Percentiles rank a stretch among this genome's conserved stretches.
These are phyloP conservation scores for Orbilia oligospora DNA, from an alignment of 2,329 filamentous ascomycete genomes.

Conservation along the genomic window DNA sequence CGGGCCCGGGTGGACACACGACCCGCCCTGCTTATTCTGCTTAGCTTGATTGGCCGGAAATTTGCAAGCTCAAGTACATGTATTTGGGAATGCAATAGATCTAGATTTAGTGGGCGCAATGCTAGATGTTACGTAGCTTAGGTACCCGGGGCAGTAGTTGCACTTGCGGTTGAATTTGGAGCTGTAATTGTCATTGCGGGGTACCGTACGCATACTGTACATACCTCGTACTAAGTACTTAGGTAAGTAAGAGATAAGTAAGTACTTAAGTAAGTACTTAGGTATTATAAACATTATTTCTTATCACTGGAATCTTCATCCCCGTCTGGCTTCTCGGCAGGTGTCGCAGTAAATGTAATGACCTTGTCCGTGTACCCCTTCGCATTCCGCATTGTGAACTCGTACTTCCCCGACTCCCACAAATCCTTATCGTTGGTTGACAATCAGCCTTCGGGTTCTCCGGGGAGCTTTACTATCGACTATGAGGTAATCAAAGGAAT, in stretches of 20 bases:
- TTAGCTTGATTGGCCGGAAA: conserved; percentile 21
- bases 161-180: too few species aligned
- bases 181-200: too few species aligned
- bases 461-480: background rate
- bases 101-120: too few species aligned
- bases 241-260: too few species aligned
- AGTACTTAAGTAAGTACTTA: background rate
- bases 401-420: conserved; percentile 72
- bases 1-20: conserved; percentile 25
- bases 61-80: background rate
- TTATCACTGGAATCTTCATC: conserved; percentile 48
- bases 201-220: too few species aligned
- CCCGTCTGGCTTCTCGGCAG: conserved; percentile 62
- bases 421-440: conserved; percentile 67
- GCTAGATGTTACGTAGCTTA: too few species aligned
- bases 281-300: conserved; percentile 34
- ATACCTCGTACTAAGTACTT: too few species aligned
- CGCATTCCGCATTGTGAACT: conserved; percentile 66
- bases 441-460: background rate
- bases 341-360: conserved; percentile 66
- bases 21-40: background rate
- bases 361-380: conserved; percentile 66
- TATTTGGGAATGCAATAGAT: background rate
- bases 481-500: background rate
- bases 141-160: too few species aligned